Evolutionary conservation across 192 early-diverging fungal species (phyloP).

Genomic region (Umbelopsis sp.): DNA sequence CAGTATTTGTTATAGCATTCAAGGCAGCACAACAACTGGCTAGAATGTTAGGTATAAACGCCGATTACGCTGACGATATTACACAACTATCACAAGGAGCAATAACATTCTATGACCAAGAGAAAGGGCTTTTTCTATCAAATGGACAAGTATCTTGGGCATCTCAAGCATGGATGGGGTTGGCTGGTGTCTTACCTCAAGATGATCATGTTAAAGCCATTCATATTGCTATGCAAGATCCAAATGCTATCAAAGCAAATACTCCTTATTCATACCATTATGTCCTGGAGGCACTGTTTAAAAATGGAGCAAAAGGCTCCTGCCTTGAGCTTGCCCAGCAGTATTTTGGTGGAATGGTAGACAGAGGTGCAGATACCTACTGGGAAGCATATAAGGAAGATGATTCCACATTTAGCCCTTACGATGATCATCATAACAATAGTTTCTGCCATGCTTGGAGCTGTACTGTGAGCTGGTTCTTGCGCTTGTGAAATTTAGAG

Average conservation of each 20-base stretch:
- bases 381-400: conserved; percentile 16
- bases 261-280: conserved; percentile 16
- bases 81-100: background rate
- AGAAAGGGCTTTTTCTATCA: background rate
- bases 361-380: conserved; percentile 12
- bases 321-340: background rate
- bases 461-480: conserved; percentile 16
- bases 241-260: conserved; percentile 8
- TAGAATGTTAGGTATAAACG: background rate
- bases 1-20: background rate
- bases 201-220: background rate
- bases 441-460: conserved; percentile 21
- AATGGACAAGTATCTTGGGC: conserved; percentile 10
- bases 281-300: conserved; percentile 7
- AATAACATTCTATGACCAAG: background rate
- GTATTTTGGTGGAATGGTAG: conserved; percentile 18
- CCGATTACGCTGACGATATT: background rate
- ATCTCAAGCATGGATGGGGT: conserved; percentile 16
- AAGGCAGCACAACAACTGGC: conserved; percentile 2
- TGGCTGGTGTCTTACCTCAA: background rate
- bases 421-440: conserved; percentile 20
- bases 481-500: background rate
- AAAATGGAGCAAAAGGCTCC: background rate
- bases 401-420: conserved; percentile 12
- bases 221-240: background rate